Percentiles rank a stretch among this genome's conserved stretches.
Conservation (phyloP, 1,284 basidiomycete genomes). For the Ceratobasidium theobromae region DNA sequence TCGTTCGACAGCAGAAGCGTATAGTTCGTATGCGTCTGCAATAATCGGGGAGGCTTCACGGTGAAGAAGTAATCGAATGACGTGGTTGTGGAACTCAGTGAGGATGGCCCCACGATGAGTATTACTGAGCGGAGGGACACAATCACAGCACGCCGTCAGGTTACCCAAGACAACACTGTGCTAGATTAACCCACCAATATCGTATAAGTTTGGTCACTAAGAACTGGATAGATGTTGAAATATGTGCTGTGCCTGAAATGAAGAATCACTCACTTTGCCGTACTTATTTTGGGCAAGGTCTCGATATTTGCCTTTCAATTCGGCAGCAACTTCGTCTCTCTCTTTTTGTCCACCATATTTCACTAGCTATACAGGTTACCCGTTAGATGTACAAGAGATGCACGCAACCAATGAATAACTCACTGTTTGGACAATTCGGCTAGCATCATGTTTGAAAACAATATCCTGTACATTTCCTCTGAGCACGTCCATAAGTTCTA, state of each 20-base stretch:
- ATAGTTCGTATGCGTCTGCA: conserved; percentile 84
- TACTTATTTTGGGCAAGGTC: conserved; percentile 83
- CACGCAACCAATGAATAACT: conserved; percentile 34
- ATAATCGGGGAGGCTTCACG: conserved; percentile 79
- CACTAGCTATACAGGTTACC: conserved; percentile 54
- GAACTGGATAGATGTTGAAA: conserved; percentile 54
- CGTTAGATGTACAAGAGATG: neutral
- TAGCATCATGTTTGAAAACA: conserved; percentile 87
- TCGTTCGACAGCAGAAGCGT: conserved; percentile 79
- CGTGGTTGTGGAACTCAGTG: conserved; percentile 70
- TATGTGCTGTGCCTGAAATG: neutral
- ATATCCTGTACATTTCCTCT: conserved; percentile 80
- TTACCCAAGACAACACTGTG: neutral
- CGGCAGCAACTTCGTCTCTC: conserved; percentile 73
- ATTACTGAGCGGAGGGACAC: neutral
- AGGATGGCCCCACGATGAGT: conserved; percentile 73
- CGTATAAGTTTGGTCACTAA: conserved; percentile 82
- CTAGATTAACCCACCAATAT: conserved; percentile 44
- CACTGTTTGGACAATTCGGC: conserved; percentile 79
- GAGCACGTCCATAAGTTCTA: conserved; percentile 69
- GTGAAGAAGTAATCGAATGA: conserved; percentile 75
- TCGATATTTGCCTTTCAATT: conserved; percentile 77
- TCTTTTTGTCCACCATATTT: conserved; percentile 80
- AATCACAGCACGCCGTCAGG: neutral
- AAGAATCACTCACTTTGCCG: conserved; percentile 63